phyloP scores from a whole-genome alignment of 257 asterid species.

The Phtheirospermum japonicum region DNA sequence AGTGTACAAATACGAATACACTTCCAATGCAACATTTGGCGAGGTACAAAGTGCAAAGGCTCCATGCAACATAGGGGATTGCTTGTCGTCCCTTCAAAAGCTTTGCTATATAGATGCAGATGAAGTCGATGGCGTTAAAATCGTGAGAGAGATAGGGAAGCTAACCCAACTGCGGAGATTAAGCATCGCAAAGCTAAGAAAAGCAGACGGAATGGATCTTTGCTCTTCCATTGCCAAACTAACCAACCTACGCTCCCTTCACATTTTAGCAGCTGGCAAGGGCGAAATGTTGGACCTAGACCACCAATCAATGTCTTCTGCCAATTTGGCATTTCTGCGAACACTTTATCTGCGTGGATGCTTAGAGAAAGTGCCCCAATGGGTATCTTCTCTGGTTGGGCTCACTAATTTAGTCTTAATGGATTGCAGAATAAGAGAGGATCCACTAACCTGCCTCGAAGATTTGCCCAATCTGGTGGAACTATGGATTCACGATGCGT shows the following conservation, averaged over 20 bases:
- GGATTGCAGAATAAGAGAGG: conserved; percentile 10
- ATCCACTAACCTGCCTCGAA: conserved; percentile 3
- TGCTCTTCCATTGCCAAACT: conserved; percentile 32
- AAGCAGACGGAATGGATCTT: conserved; percentile 34
- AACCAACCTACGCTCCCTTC: not conserved
- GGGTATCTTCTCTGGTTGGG: conserved; percentile 23
- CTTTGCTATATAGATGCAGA: conserved; percentile 15
- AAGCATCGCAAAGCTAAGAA: conserved; percentile 28
- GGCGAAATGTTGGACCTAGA: conserved; percentile 25
- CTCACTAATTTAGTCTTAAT: not conserved
- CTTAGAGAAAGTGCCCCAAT: conserved; percentile 27
- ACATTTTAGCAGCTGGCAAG: not conserved
- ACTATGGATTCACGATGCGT: not conserved
- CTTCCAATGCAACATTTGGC: not conserved
- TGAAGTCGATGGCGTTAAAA: not conserved
- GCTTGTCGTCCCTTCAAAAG: conserved; percentile 1
- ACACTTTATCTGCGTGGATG: not conserved
- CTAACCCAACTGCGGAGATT: conserved; percentile 27
- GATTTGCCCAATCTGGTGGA: not conserved
- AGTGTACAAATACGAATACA: no score
- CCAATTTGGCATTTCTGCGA: conserved; percentile 8
- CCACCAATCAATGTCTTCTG: not conserved
- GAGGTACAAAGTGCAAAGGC: not conserved
- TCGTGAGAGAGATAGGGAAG: conserved; percentile 31
- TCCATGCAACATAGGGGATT: conserved; percentile 20